A percentile compares a stretch with the other conserved stretches of the same genome.
Evolutionary conservation across 2,329 filamentous ascomycete genomes (phyloP).

Genomic region (Hypoxylon sp.): DNA sequence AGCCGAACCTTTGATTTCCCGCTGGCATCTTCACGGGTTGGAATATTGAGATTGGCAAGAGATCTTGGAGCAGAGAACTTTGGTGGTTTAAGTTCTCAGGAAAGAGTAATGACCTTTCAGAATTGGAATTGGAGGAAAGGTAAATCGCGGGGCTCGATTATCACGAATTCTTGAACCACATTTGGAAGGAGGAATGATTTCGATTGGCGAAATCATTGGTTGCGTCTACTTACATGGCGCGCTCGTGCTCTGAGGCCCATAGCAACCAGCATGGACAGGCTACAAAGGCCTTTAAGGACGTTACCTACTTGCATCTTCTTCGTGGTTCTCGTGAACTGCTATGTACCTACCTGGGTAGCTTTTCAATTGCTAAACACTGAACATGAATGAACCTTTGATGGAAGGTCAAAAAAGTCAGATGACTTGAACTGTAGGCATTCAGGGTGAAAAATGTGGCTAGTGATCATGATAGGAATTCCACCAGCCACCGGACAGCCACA

Average conservation of each 20-base stretch:
- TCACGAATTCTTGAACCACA: background rate
- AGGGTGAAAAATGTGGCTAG: background rate
- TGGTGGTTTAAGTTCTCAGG: background rate
- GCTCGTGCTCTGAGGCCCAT: background rate
- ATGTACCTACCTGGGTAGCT: background rate
- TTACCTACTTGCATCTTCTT: background rate
- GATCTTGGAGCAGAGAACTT: background rate
- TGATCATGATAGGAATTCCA: background rate
- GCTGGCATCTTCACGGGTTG: background rate
- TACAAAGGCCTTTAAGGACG: background rate
- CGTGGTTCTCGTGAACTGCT: background rate
- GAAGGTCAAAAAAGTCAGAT: conserved; percentile 7
- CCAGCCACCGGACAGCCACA: conserved; percentile 28
- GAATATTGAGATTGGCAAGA: background rate
- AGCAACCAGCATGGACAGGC: background rate
- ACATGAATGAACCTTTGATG: background rate
- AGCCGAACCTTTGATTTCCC: background rate
- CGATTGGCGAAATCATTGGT: background rate
- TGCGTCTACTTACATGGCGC: background rate
- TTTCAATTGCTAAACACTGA: background rate
- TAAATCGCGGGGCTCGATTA: background rate
- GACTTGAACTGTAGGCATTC: background rate
- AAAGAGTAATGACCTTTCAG: background rate
- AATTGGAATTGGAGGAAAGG: background rate
- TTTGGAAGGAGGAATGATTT: background rate